Base-by-base conservation (phyloP, 345 rosid species). In the Linum trigynum region DNA sequence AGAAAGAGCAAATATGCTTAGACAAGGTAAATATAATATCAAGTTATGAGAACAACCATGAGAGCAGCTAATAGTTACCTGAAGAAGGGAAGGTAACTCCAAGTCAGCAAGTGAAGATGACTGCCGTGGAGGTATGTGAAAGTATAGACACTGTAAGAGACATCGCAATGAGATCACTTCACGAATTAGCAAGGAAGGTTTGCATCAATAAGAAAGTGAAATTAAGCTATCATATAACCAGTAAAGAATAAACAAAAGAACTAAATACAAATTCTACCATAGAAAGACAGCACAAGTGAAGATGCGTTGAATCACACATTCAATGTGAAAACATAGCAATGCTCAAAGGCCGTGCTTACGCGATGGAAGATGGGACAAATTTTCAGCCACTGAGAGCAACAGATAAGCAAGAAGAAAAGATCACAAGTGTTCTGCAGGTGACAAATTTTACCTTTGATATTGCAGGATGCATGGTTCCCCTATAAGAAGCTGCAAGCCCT, bases 401-500 rank as follows among this genome's bases (percentile, higher is more conserved):
- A 14, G 14, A 14, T 1, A 32, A 40, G 62, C 37, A 66, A 23
- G 59, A 66, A 63, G n/a, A 69, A 48, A 38, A 53, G 45, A 67
- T 17, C 69, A 55, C 65, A 50, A 51, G 59, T 5, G 12, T 12
- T 3, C 3, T 40, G 36, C 57, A 42, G 4, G 16, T 36, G 50
- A 32, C 23, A 35, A 57, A 3, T 16, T 12, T 73, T 67, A 88
- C 98, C 96, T 92, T 92, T 41, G 91, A 81, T 76, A 92, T 82
- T 63, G 86, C 86, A 41, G 97, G 96, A 70, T 92, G 87, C 98
- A 92, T 90, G 3, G 98, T 86, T 66, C 97, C 90, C 72, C 89
- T 80, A 68, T 92, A 86, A 61, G 98, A 88, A 74, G 96, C 94
- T 66, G 97, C 95, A 76, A 92, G 86, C 68, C 98, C 98, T 75